phyloP scores from a whole-genome alignment of 1,284 basidiomycete species.

The Moesziomyces aphidis region DNA sequence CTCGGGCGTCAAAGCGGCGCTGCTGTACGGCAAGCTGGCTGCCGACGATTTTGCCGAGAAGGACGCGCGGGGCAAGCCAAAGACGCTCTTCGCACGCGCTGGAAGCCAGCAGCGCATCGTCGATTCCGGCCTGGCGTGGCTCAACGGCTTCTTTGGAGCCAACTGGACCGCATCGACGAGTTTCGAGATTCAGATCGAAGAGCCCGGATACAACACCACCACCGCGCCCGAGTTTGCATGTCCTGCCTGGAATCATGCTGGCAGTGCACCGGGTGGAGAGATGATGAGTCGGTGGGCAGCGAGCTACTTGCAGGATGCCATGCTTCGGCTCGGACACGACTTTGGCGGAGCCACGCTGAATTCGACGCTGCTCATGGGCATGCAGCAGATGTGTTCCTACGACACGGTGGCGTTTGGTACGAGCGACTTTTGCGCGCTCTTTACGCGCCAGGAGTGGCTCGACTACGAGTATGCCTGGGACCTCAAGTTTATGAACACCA shows the following conservation, averaged over 20 bases:
- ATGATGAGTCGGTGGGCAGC: slow-evolving; percentile 50
- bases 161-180: slow-evolving; percentile 42
- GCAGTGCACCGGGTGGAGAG: slow-evolving; percentile 16
- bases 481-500: slow-evolving; percentile 72
- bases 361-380: slow-evolving; percentile 43
- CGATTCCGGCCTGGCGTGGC: slow-evolving; percentile 59
- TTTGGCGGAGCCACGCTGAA: slow-evolving; percentile 48
- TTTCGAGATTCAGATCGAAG: slow-evolving; percentile 65
- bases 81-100: slow-evolving; percentile 59
- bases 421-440: slow-evolving; percentile 87
- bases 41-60: slow-evolving; percentile 27
- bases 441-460: slow-evolving; percentile 88
- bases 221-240: slow-evolving; percentile 64
- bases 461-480: slow-evolving; percentile 81
- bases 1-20: slow-evolving; percentile 54
- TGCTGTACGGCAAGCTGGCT: slow-evolving; percentile 50
- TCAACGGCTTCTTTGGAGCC: slow-evolving; percentile 53
- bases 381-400: slow-evolving; percentile 66
- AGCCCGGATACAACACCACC: slow-evolving; percentile 61
- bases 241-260: slow-evolving; percentile 22
- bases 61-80: slow-evolving; percentile 18
- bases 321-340: slow-evolving; percentile 48
- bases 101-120: slow-evolving; percentile 66
- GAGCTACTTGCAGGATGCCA: slow-evolving; percentile 61
- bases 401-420: slow-evolving; percentile 86